Percentiles rank a stretch among this genome's conserved stretches.
These are phyloP conservation scores for Ettlia oleoabundans DNA, from an alignment of 139 green algal species.

Conservation along the genomic window DNA sequence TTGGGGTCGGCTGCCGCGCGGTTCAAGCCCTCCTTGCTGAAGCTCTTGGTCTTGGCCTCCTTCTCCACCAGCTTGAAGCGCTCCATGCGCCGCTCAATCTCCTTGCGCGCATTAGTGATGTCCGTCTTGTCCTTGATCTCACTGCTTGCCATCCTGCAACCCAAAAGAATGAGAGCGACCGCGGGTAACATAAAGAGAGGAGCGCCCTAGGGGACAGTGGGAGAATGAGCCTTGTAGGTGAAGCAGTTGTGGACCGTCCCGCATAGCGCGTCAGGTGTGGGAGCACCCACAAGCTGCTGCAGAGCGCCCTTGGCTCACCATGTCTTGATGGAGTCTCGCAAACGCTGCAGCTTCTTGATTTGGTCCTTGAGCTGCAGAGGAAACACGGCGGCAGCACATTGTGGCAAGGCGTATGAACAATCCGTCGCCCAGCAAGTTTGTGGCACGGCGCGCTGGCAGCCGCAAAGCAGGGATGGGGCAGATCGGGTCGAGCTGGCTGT, in stretches of 20 bases:
- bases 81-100: constrained; percentile 98
- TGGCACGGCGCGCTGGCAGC: too few species aligned
- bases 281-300: too few species aligned
- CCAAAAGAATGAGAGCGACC: not conserved
- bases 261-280: too few species aligned
- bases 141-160: constrained; percentile 73
- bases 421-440: too few species aligned
- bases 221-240: too few species aligned
- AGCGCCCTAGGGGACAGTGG: too few species aligned
- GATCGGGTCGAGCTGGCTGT: too few species aligned
- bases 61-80: constrained; percentile 97
- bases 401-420: not conserved
- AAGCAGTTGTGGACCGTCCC: too few species aligned
- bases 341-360: constrained; percentile 99
- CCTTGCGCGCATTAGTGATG: constrained; percentile 82
- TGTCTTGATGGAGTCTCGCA: constrained; percentile 97
- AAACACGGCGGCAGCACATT: too few species aligned
- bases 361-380: constrained; percentile 92
- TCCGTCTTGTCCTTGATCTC: constrained; percentile 98
- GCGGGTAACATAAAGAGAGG: not conserved
- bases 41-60: constrained; percentile 97
- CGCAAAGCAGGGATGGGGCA: too few species aligned
- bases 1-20: constrained; percentile 81
- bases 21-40: constrained; percentile 87
- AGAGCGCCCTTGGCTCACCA: too few species aligned